Percentiles rank a stretch among this genome's conserved stretches.
phyloP scores from a whole-genome alignment of 257 asterid species.

The Catharanthus roseus region DNA sequence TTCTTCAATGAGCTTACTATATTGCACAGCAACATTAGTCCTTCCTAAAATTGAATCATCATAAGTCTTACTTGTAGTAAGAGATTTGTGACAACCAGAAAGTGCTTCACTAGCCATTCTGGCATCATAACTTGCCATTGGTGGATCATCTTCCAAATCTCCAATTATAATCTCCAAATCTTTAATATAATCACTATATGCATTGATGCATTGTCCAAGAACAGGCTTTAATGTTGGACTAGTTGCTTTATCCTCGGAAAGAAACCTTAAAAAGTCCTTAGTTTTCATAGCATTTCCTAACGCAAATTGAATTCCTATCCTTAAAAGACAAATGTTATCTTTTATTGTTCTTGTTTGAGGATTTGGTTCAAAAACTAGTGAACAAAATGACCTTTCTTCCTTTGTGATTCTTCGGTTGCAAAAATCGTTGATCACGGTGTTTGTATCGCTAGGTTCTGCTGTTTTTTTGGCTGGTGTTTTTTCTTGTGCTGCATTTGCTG shows the following conservation, averaged over 20 bases:
- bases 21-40: constrained; percentile 1
- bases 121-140: constrained; percentile 14
- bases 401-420: constrained; percentile 11
- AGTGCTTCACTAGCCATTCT: constrained; percentile 2
- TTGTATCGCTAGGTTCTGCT: not conserved
- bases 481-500: constrained; percentile 4
- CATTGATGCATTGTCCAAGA: constrained; percentile 10
- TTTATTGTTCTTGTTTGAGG: constrained; percentile 4
- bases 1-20: constrained; percentile 11
- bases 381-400: constrained; percentile 11
- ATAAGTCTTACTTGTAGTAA: not conserved
- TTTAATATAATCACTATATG: constrained; percentile 1
- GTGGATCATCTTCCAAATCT: constrained; percentile 21
- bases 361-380: constrained; percentile 7
- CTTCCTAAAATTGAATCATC: constrained; percentile 10
- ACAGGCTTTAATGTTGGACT: not conserved
- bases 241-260: not conserved
- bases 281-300: constrained; percentile 17
- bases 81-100: not conserved
- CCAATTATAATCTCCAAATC: not conserved
- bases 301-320: constrained; percentile 12
- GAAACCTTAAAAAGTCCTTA: not conserved
- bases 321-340: constrained; percentile 8
- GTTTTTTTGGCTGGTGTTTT: not conserved
- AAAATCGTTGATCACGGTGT: not conserved